These are phyloP conservation scores for Drosera spatulata DNA, from an alignment of 179 eudicot species.

Conservation along the genomic window DNA sequence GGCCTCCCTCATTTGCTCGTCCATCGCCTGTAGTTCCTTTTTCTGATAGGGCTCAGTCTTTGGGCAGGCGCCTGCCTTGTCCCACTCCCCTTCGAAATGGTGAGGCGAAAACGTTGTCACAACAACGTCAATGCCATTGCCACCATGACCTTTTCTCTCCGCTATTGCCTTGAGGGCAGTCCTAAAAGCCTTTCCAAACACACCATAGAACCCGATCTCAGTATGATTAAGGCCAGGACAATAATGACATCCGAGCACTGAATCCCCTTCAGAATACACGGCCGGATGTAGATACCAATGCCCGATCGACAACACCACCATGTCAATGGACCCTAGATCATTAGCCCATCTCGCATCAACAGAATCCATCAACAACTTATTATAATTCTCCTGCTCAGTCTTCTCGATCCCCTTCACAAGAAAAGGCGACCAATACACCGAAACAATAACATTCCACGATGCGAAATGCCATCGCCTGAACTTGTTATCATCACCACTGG, in stretches of 20 bases:
- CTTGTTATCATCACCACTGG: constrained; percentile 57
- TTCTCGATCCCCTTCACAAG: constrained; percentile 84
- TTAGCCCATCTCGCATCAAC: constrained; percentile 71
- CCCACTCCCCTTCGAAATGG: constrained; percentile 97
- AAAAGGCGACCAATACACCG: constrained; percentile 90
- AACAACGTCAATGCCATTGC: constrained; percentile 33
- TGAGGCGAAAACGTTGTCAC: constrained; percentile 79
- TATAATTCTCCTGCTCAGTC: constrained; percentile 27
- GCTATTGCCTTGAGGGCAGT: constrained; percentile 50
- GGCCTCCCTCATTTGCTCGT: constrained; percentile 56
- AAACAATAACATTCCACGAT: constrained; percentile 47
- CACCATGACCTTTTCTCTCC: constrained; percentile 17
- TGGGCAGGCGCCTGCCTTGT: constrained; percentile 75
- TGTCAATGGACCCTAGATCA: constrained; percentile 52
- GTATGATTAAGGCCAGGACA: constrained; percentile 36
- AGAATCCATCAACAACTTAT: constrained; percentile 48
- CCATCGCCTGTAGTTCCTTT: constrained; percentile 61
- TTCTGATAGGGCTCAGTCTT: constrained; percentile 47
- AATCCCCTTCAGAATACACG: constrained; percentile 39
- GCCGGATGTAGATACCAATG: constrained; percentile 93
- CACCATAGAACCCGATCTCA: constrained; percentile 58
- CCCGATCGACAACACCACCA: constrained; percentile 72
- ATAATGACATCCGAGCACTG: constrained; percentile 58
- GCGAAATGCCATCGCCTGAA: constrained; percentile 76
- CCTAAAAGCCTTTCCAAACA: constrained; percentile 60